Conservation (phyloP, 495 filamentous ascomycete genomes). For the Podospora sp. region DNA sequence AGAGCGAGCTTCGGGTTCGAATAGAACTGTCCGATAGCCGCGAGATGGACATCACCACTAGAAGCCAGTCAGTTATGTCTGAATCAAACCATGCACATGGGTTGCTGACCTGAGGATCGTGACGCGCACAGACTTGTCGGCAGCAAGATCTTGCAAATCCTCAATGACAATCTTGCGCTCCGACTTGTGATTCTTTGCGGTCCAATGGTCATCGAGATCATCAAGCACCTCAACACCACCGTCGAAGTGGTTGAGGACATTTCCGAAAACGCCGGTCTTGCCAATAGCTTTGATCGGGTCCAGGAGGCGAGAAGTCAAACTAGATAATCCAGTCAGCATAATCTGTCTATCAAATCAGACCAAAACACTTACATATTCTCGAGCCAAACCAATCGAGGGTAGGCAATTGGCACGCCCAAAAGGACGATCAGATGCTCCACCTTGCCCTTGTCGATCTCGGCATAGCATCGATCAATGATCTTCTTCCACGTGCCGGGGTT, state of each 20-base stretch:
- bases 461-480: constrained; percentile 79
- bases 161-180: constrained; percentile 87
- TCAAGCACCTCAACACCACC: constrained; percentile 93
- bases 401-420: constrained; percentile 85
- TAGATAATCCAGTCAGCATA: constrained; percentile 37
- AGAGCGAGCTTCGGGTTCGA: constrained; percentile 80
- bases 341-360: not conserved
- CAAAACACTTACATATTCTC: constrained; percentile 62
- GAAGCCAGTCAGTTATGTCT: constrained; percentile 12
- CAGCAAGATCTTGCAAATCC: constrained; percentile 86
- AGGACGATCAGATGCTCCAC: constrained; percentile 88
- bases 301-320: constrained; percentile 80
- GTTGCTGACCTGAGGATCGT: constrained; percentile 70
- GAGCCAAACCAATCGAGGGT: constrained; percentile 80
- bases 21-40: constrained; percentile 91
- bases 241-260: constrained; percentile 85
- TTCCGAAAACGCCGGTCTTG: constrained; percentile 76
- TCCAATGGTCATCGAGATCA: constrained; percentile 95
- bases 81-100: constrained; percentile 37
- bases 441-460: constrained; percentile 79
- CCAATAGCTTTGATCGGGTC: constrained; percentile 87
- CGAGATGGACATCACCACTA: constrained; percentile 95
- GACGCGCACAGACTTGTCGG: constrained; percentile 86
- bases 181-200: constrained; percentile 86
- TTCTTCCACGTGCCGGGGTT: constrained; percentile 77